These are phyloP conservation scores for Neofusicoccum umdonicola DNA, from an alignment of 2,329 filamentous ascomycete species.

Conservation along the genomic window DNA sequence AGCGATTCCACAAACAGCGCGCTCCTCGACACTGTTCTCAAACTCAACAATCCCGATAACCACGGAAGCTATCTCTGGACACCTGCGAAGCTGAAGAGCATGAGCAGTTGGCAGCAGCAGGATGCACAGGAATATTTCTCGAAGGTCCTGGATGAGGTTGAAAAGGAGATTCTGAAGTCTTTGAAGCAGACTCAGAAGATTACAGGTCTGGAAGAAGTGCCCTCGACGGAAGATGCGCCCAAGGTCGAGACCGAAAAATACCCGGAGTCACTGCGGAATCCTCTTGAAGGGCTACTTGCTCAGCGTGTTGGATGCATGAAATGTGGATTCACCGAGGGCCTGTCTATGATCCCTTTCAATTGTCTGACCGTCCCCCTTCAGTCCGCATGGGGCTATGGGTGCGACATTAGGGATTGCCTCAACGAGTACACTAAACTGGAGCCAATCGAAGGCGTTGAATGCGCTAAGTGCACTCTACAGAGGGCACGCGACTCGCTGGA, in stretches of 20 bases:
- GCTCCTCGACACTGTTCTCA: conserved; percentile 65
- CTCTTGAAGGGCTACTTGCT: conserved; percentile 81
- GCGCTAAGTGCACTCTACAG: conserved; percentile 82
- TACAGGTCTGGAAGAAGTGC: neutral
- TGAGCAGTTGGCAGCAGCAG: conserved; percentile 95
- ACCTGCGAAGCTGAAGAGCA: conserved; percentile 75
- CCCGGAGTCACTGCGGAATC: conserved; percentile 57
- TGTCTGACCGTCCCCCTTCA: conserved; percentile 85
- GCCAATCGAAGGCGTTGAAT: conserved; percentile 84
- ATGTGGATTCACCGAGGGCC: conserved; percentile 83
- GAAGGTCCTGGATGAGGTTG: conserved; percentile 80
- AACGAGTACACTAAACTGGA: conserved; percentile 84
- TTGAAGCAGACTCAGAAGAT: conserved; percentile 39
- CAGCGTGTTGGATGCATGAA: conserved; percentile 84
- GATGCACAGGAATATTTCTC: conserved; percentile 98
- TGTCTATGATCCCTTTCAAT: conserved; percentile 90
- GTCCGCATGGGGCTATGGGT: conserved; percentile 60
- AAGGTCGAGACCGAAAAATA: conserved; percentile 2
- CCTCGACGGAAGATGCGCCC: conserved; percentile 3
- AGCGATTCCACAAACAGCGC: conserved; percentile 50
- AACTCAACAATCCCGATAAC: conserved; percentile 67
- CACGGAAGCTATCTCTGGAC: conserved; percentile 80
- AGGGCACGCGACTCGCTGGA: conserved; percentile 49
- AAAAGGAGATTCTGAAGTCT: conserved; percentile 64
- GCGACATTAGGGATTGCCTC: conserved; percentile 74